Conservation (phyloP, 352 stramenopile species). For the Pythium sp. region DNA sequence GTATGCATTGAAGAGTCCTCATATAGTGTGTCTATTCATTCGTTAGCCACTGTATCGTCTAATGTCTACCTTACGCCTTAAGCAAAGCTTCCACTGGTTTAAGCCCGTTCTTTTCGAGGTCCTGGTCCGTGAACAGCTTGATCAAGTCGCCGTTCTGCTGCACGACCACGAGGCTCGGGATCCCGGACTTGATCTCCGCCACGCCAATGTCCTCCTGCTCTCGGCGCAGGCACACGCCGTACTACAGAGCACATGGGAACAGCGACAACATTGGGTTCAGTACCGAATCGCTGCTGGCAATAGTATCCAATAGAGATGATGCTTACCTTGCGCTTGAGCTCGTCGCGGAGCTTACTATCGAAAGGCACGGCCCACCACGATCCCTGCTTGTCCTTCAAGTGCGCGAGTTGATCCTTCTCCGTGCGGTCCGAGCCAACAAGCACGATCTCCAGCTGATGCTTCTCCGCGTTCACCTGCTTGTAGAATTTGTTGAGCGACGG, state of each 20-base stretch:
- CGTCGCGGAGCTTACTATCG: slow-evolving; percentile 41
- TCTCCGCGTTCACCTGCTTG: slow-evolving; percentile 37
- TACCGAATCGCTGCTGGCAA: background rate
- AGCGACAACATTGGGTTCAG: background rate
- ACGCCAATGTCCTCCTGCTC: slow-evolving; percentile 43
- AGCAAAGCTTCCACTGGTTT: slow-evolving; percentile 11
- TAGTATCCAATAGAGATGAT: background rate
- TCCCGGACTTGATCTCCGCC: slow-evolving; percentile 22
- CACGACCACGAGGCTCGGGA: slow-evolving; percentile 26
- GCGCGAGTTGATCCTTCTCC: slow-evolving; percentile 48
- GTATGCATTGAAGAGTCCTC: background rate
- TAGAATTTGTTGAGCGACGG: slow-evolving; percentile 78
- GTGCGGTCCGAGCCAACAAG: slow-evolving; percentile 76
- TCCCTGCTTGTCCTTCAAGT: slow-evolving; percentile 71
- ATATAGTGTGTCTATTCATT: background rate
- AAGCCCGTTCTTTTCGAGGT: slow-evolving; percentile 13
- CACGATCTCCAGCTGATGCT: slow-evolving; percentile 58
- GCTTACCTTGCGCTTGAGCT: slow-evolving; percentile 71
- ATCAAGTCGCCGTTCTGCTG: slow-evolving; percentile 18
- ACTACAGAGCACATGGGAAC: slow-evolving; percentile 25
- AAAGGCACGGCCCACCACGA: slow-evolving; percentile 76
- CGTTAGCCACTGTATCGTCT: background rate
- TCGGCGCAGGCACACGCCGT: slow-evolving; percentile 66
- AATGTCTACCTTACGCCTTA: background rate
- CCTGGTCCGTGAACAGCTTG: slow-evolving; percentile 15